Conservation (phyloP, 768 basidiomycete species). For the Macrocybe gigantea region DNA sequence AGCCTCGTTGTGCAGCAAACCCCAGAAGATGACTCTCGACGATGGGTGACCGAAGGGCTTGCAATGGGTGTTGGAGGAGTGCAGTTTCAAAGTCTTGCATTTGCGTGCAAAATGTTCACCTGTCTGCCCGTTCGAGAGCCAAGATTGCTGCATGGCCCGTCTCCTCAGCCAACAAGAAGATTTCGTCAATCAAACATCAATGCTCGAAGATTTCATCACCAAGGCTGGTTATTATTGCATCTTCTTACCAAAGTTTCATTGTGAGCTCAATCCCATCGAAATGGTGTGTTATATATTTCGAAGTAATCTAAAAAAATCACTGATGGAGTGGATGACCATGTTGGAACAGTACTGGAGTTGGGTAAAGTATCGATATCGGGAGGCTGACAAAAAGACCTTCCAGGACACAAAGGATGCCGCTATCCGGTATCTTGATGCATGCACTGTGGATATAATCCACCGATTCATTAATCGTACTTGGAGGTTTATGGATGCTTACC, state of each 20-base stretch:
- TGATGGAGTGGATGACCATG: not conserved
- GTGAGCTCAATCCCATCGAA: slow-evolving; percentile 42
- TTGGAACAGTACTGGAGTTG: slow-evolving; percentile 26
- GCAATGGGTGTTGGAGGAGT: slow-evolving; percentile 27
- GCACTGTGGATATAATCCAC: slow-evolving; percentile 28
- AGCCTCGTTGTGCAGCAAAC: slow-evolving; percentile 14
- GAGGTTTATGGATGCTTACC: slow-evolving; percentile 24
- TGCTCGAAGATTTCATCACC: slow-evolving; percentile 24
- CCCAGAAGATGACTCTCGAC: slow-evolving; percentile 29
- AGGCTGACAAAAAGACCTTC: slow-evolving; percentile 24
- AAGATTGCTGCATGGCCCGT: slow-evolving; percentile 28
- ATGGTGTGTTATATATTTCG: slow-evolving; percentile 20
- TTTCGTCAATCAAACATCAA: slow-evolving; percentile 27
- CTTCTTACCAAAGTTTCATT: slow-evolving; percentile 39
- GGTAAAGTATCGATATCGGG: slow-evolving; percentile 27
- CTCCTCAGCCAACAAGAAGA: slow-evolving; percentile 34
- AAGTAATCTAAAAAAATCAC: too few species aligned
- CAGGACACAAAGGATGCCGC: slow-evolving; percentile 22
- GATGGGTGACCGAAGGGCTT: slow-evolving; percentile 30
- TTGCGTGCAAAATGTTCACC: slow-evolving; percentile 29
- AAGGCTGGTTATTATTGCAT: slow-evolving; percentile 27
- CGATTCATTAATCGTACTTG: slow-evolving; percentile 16
- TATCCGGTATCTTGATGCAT: slow-evolving; percentile 21
- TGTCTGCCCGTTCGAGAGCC: slow-evolving; percentile 28
- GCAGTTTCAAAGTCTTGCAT: slow-evolving; percentile 27